Evolutionary conservation across 192 early-diverging fungal genomes (phyloP).

Genomic region (Jimgerdemannia flammicorona): DNA sequence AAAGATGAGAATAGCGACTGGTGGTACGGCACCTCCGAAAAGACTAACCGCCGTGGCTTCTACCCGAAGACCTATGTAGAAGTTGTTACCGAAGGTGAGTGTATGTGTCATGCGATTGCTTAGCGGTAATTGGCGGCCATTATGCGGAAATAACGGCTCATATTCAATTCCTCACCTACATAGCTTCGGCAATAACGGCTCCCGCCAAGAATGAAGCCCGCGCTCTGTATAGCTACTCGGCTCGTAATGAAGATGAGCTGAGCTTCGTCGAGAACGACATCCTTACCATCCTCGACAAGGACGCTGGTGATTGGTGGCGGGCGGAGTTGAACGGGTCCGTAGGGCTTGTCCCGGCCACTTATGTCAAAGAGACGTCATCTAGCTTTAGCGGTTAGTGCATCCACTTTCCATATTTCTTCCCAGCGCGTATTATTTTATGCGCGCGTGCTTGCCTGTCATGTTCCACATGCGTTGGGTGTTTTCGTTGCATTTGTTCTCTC

Average conservation of each 20-base stretch:
- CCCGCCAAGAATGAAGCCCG: neutral
- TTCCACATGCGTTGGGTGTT: no score
- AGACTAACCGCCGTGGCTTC: constrained; percentile 45
- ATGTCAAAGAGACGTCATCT: constrained; percentile 29
- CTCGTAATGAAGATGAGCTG: constrained; percentile 50
- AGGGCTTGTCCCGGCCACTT: constrained; percentile 1
- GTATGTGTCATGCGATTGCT: no score
- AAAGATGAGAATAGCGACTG: constrained; percentile 64
- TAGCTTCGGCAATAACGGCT: no score
- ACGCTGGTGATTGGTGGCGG: constrained; percentile 14
- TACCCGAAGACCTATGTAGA: constrained; percentile 61
- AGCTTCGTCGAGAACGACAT: constrained; percentile 58
- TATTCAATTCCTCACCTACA: no score
- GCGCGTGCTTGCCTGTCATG: no score
- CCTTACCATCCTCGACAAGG: constrained; percentile 53
- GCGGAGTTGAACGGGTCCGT: neutral
- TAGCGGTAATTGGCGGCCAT: no score
- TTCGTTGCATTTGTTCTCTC: no score
- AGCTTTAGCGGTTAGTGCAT: no score
- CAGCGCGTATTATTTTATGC: no score
- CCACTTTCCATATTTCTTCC: no score
- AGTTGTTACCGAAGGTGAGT: neutral
- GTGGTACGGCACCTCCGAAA: constrained; percentile 54
- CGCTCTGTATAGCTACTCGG: neutral
- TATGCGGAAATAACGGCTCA: no score